Base-by-base conservation (phyloP, 164 flowering plant genomes). In the Aristolochia californica region DNA sequence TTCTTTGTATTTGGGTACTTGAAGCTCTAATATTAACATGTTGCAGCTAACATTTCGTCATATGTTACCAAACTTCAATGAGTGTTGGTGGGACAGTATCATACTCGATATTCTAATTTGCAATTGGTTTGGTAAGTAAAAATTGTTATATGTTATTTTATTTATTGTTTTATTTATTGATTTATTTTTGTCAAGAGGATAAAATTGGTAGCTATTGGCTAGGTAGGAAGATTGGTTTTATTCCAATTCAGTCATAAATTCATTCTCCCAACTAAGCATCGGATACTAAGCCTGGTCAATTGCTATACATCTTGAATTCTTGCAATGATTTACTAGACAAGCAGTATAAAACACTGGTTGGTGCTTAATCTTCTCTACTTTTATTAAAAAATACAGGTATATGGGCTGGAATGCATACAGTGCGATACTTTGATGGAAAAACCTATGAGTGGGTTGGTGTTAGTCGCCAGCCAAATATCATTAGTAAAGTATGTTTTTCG, bases 61-160 rank as follows among this genome's bases (percentile, higher is more conserved):
- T 70, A 94, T 94, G 99, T 62, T 94, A 59, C 99, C 99, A 30
- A 94, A 94, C 70, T 94, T 94, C 76, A 91, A 88, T 52, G 97
- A 90, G 72, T 94, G 97, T 75, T 94, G 96, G 97, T 90, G 97
- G 97, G 97, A 88, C 78, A 94, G 96, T 69, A 90, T 94, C 57
- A 65, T 94, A 63, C 86, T 91, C 60, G 99, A 94, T 60, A 83
- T 91, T 49, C 64, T 94, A 57, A 87, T 88, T 69, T 94, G 97
- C 82, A 94, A 94, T 63, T 94, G 99, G 97, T 90, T 90, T 77
- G 99, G 97, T 94, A 60, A 77, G 87, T 25, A 21, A 13, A 45
- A 53, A 12, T 21, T 44, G 8, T 14, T 34, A 17, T 54, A 18
- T 50, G 22, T 23, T 25, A 3, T 18, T 27, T 57, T 51, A 9